Conservation (phyloP, 805 yeast genomes). For the Tetrapisispora taiwanensis region DNA sequence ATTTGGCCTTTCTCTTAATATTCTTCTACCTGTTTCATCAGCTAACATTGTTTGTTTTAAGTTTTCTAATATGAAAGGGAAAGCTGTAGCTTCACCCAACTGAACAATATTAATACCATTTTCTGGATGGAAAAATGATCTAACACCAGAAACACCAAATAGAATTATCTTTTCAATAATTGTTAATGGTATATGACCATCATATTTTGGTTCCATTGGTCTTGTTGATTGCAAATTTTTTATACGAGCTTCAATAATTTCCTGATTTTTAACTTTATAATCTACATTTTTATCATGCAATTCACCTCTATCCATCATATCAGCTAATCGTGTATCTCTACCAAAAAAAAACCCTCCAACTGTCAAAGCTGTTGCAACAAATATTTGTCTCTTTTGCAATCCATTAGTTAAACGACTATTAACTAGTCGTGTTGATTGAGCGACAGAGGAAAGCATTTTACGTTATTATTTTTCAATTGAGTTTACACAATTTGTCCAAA, state of each 20-base stretch:
- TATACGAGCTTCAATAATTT: conserved; percentile 22
- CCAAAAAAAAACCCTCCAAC: conserved; percentile 24
- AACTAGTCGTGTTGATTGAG: background rate
- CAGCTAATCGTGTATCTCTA: conserved; percentile 45
- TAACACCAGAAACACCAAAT: conserved; percentile 64
- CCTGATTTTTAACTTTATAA: conserved; percentile 31
- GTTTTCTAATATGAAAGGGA: conserved; percentile 50
- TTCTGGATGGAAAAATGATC: conserved; percentile 69
- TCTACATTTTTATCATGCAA: conserved; percentile 23
- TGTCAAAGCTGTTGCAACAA: conserved; percentile 9
- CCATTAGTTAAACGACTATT: background rate
- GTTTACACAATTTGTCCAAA: no score
- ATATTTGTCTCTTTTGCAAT: conserved; percentile 8
- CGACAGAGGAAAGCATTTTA: background rate
- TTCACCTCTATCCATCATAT: conserved; percentile 38
- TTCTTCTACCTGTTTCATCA: conserved; percentile 66
- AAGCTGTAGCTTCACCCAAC: conserved; percentile 84
- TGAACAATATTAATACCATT: conserved; percentile 67
- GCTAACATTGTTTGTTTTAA: conserved; percentile 65
- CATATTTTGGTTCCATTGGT: conserved; percentile 37
- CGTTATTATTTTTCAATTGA: no score
- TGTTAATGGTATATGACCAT: conserved; percentile 72
- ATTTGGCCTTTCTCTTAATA: conserved; percentile 71
- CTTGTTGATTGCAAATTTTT: conserved; percentile 18
- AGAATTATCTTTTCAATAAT: conserved; percentile 51